phyloP scores from a whole-genome alignment of 768 basidiomycete genomes.

The Trametes cingulata region DNA sequence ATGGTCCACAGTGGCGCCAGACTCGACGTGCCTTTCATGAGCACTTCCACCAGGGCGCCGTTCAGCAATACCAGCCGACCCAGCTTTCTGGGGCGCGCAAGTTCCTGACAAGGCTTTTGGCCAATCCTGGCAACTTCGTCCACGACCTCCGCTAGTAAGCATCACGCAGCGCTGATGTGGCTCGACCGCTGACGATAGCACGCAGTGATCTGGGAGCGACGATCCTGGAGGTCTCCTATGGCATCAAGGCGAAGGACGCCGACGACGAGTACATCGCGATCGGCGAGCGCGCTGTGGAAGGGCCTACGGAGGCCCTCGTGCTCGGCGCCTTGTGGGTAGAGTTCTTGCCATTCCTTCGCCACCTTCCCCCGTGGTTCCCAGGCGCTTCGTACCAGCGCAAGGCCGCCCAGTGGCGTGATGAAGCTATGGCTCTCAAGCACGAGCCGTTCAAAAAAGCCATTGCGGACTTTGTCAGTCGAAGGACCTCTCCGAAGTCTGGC shows the following conservation, averaged over 20 bases:
- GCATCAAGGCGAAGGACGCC: not conserved
- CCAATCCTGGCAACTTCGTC: slow-evolving; percentile 3
- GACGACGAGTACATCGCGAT: slow-evolving; percentile 6
- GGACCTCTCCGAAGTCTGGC: not conserved
- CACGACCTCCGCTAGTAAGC: slow-evolving; percentile 8
- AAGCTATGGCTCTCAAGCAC: slow-evolving; percentile 1
- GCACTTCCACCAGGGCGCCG: slow-evolving; percentile 5
- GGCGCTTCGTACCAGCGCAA: slow-evolving; percentile 24
- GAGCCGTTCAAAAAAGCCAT: slow-evolving; percentile 11
- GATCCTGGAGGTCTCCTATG: slow-evolving; percentile 21
- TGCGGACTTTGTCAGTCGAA: not conserved
- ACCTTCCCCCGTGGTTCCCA: slow-evolving; percentile 27
- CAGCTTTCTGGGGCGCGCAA: slow-evolving; percentile 6
- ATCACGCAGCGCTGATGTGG: not conserved
- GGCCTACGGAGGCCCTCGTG: not conserved
- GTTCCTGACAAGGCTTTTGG: not conserved
- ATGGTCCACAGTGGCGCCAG: slow-evolving; percentile 5
- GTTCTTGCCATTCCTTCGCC: slow-evolving; percentile 15
- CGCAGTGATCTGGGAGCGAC: slow-evolving; percentile 11
- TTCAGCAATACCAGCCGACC: not conserved
- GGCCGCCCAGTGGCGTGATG: not conserved
- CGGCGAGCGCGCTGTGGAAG: slow-evolving; percentile 4
- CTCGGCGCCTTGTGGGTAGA: slow-evolving; percentile 11
- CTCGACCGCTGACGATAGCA: not conserved
- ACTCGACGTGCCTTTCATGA: slow-evolving; percentile 12